These are phyloP conservation scores for Coffea eugenioides DNA, from an alignment of 257 asterid species.

Conservation along the genomic window DNA sequence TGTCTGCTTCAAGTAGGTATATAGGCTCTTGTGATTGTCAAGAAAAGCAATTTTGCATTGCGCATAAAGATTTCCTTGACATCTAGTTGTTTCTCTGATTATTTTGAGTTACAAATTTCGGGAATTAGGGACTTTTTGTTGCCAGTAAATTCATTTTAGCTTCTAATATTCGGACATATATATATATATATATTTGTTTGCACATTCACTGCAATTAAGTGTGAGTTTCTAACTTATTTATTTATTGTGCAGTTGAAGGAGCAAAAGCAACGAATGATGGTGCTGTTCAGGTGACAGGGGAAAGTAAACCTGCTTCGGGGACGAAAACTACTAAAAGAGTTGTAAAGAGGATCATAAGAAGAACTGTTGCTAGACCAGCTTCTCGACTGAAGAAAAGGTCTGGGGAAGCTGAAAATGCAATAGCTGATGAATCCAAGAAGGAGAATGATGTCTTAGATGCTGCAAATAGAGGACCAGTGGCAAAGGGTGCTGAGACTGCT, in stretches of 20 bases:
- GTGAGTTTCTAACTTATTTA: not conserved
- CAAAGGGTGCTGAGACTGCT: conserved; percentile 5
- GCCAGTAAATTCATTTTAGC: not conserved
- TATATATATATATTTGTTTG: not conserved
- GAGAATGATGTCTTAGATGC: conserved; percentile 7
- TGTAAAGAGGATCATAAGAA: conserved; percentile 43
- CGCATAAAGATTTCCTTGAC: not conserved
- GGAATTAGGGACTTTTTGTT: not conserved
- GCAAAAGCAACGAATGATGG: conserved; percentile 20
- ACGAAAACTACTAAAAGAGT: conserved; percentile 37
- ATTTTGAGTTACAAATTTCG: not conserved
- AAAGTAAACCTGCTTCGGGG: conserved; percentile 34
- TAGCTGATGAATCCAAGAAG: conserved; percentile 11
- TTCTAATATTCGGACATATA: not conserved
- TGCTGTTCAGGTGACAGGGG: conserved; percentile 25
- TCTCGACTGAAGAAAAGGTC: conserved; percentile 21
- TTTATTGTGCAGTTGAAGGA: conserved; percentile 30
- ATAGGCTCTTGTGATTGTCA: not conserved
- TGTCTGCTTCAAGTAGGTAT: not conserved
- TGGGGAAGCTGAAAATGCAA: conserved; percentile 19
- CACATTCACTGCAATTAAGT: not conserved
- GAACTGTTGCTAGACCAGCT: conserved; percentile 29
- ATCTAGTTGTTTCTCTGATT: too few relatives aligned
- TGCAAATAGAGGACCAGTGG: conserved; percentile 1
- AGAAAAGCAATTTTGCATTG: not conserved